These are phyloP conservation scores for Globisporangium ultimum DNA, from an alignment of 352 stramenopile genomes.

Conservation along the genomic window DNA sequence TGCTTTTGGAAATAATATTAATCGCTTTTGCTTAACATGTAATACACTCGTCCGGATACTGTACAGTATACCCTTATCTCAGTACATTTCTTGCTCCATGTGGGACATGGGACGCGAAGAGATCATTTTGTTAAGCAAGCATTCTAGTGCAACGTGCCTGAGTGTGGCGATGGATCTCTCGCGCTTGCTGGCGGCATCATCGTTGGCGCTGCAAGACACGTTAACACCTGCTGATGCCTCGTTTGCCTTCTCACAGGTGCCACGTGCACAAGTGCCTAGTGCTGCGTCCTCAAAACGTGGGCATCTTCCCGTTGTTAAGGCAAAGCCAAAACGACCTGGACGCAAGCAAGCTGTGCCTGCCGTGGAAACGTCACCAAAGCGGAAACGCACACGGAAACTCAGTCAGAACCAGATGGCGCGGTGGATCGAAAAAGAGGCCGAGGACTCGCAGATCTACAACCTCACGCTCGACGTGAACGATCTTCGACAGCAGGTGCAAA, in stretches of 20 bases:
- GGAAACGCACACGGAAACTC: constrained; percentile 5
- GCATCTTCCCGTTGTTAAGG: too few relatives aligned
- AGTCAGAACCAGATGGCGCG: constrained; percentile 7
- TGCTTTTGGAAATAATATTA: too few relatives aligned
- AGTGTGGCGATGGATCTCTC: neutral
- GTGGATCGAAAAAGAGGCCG: constrained; percentile 1
- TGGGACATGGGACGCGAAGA: too few relatives aligned
- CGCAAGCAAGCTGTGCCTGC: neutral
- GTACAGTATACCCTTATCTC: too few relatives aligned
- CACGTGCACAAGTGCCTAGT: too few relatives aligned
- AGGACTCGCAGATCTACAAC: constrained; percentile 17
- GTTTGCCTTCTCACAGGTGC: neutral
- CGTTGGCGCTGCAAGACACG: neutral
- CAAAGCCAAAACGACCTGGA: too few relatives aligned
- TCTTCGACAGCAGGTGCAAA: constrained; percentile 32
- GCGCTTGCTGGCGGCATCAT: neutral
- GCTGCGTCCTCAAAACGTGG: too few relatives aligned
- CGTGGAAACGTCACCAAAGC: neutral
- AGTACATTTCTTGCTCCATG: too few relatives aligned
- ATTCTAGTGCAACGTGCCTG: too few relatives aligned
- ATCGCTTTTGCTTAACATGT: too few relatives aligned
- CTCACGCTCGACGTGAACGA: constrained; percentile 33
- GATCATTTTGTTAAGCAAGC: too few relatives aligned
- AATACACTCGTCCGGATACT: too few relatives aligned
- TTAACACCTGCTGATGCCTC: neutral